Percentiles rank a stretch among this genome's conserved stretches.
Evolutionary conservation across 768 basidiomycete species (phyloP).

Genomic region (Steccherinum ochraceum): DNA sequence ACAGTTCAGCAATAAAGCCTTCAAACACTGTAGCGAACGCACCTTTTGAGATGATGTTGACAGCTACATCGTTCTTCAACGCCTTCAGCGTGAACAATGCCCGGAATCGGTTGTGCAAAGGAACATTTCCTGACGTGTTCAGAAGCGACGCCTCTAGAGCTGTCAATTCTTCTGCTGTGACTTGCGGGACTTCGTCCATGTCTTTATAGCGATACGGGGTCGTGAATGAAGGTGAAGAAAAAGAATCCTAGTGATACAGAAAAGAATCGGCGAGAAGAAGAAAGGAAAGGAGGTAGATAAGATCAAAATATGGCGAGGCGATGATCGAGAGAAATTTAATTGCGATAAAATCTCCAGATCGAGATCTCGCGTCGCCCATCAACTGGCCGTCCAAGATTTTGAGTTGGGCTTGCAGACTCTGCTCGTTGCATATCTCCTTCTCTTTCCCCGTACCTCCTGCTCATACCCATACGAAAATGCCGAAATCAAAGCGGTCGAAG

Average conservation of each 20-base stretch:
- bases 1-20: background rate
- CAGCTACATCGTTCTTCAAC: conserved; percentile 69
- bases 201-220: background rate
- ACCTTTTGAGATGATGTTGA: conserved; percentile 85
- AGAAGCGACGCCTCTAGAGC: conserved; percentile 72
- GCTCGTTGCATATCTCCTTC: background rate
- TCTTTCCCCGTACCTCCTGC: background rate
- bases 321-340: background rate
- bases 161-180: conserved; percentile 42
- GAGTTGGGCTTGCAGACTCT: background rate
- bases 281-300: background rate
- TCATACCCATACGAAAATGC: conserved; percentile 47
- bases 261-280: conserved; percentile 11
- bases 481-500: conserved; percentile 84
- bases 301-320: background rate
- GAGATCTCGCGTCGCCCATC: background rate
- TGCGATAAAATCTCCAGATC: conserved; percentile 4
- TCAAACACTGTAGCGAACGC: background rate
- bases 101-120: conserved; percentile 83
- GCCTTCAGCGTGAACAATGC: conserved; percentile 91
- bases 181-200: conserved; percentile 9
- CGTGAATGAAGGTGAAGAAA: conserved; percentile 8
- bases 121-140: conserved; percentile 63
- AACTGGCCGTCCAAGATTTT: background rate
- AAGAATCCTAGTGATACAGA: no score